phyloP scores from a whole-genome alignment of 306 rosid species.

The Cajanus cajan region DNA sequence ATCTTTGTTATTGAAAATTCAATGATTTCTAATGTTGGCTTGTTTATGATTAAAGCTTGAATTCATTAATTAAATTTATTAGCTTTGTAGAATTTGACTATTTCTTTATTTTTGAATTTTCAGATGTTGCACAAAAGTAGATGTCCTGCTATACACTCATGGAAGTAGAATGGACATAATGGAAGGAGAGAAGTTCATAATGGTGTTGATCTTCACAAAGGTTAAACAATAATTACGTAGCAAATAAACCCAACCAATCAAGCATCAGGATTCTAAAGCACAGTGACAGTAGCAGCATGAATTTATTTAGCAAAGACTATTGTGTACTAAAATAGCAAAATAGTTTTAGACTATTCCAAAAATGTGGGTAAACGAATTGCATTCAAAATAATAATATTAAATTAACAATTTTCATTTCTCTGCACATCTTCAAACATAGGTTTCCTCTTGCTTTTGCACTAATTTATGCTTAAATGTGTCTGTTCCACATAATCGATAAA shows the following conservation, averaged over 20 bases:
- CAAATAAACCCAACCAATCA: background rate
- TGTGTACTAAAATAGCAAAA: background rate
- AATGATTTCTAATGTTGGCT: too few species aligned
- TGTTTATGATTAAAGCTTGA: too few species aligned
- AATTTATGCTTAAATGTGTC: slow-evolving; percentile 90
- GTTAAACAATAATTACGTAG: background rate
- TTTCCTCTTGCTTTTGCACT: slow-evolving; percentile 89
- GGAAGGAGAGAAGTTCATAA: background rate
- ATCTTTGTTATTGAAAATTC: too few species aligned
- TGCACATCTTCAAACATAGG: slow-evolving; percentile 80
- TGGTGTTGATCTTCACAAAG: background rate
- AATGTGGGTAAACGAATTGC: background rate
- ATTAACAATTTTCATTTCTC: slow-evolving; percentile 52
- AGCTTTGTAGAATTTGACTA: too few species aligned
- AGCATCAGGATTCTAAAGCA: background rate
- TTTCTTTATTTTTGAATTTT: too few species aligned
- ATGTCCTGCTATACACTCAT: too few species aligned
- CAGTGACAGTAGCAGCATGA: background rate
- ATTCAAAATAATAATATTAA: background rate
- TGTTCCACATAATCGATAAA: slow-evolving; percentile 84
- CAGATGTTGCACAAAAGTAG: too few species aligned
- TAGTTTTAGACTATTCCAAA: slow-evolving; percentile 15
- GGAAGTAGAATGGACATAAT: background rate
- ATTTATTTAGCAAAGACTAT: slow-evolving; percentile 29
- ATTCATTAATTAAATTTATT: too few species aligned